A percentile compares a stretch with the other conserved stretches of the same genome.
Conservation (phyloP, 108 stramenopile species). For the Hondaea fermentalgiana region DNA sequence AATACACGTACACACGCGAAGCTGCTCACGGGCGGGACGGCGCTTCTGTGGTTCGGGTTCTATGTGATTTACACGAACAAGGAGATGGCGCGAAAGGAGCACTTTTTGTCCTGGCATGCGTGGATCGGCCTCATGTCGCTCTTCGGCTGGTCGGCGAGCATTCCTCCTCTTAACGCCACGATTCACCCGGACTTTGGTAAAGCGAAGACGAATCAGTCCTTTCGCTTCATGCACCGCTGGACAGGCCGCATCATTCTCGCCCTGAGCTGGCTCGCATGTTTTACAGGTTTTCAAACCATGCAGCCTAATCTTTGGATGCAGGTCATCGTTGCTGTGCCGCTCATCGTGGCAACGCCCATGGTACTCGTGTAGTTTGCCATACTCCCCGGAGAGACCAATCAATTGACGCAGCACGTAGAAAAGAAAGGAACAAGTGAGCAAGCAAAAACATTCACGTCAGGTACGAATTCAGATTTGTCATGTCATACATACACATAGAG, state of each 20-base stretch:
- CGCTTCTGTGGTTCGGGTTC: background rate
- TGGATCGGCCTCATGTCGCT: background rate
- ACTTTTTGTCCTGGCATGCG: background rate
- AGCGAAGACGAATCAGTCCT: background rate
- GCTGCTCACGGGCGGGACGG: background rate
- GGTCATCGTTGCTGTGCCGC: background rate
- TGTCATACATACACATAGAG: no score
- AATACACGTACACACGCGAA: background rate
- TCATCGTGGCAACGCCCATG: background rate
- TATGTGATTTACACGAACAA: slow-evolving; percentile 18
- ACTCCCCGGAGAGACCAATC: background rate
- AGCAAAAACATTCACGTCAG: no score
- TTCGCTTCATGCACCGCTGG: background rate
- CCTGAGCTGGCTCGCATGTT: background rate
- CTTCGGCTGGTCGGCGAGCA: background rate
- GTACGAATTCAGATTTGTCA: no score
- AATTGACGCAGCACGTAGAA: no score
- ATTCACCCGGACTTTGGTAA: background rate
- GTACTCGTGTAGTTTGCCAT: background rate
- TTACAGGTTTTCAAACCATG: background rate
- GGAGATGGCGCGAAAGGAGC: background rate
- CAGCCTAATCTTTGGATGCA: background rate
- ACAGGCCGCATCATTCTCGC: background rate
- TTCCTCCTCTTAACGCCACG: background rate
- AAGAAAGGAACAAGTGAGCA: no score